Base-by-base conservation (phyloP, 2,329 filamentous ascomycete species). In the Nannizziopsis arthrosporioides region DNA sequence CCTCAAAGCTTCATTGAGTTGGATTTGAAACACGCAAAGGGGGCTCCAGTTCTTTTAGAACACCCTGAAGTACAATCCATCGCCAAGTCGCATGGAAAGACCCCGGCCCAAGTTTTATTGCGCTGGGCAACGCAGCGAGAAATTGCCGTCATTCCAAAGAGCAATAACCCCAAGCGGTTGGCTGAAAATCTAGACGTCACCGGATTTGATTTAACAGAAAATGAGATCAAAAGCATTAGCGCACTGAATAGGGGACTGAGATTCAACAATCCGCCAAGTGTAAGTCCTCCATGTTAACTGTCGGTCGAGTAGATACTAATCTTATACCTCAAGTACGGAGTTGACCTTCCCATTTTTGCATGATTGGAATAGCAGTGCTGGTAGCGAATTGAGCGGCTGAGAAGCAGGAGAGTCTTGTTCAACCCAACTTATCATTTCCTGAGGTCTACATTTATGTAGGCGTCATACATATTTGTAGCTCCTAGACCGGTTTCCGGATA, bases 121-220 rank as follows among this genome's bases (percentile, higher is more conserved):
- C 78, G 87, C 58, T 94, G 88, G 88, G 80, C 86, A 17, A 93
- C 87, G 12, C 86, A 93, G 74, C 76, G 84, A 44, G 80, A 80
- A 30, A 72, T 92, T 49, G 84, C 85, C 42, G 83, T 92, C 57
- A 92, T 92, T 58, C 85, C 85, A 57, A 90, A 90, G 77, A 82
- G 76, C 54, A 82, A 76, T 62, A 73, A 73, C 66, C 67, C 74
- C 65, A 55, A 61, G 54, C 56, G 60, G 55, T 73, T 86, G 63
- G 63, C 69, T 50, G 72, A 82, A 70, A 87, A 87, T 68, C 68
- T 89, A 55, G 76, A 81, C 56, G 77, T 80, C 53, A 76, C 71
- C 54, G 69, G 68, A 53, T 89, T 85, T 61, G 75, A 86, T 58
- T 68, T 89, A 31, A 72, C 74, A 19, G 64, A 80, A 59, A 70